Evolutionary conservation across 1,284 basidiomycete species (phyloP).

Genomic region (Cryptococcus depauperatus): DNA sequence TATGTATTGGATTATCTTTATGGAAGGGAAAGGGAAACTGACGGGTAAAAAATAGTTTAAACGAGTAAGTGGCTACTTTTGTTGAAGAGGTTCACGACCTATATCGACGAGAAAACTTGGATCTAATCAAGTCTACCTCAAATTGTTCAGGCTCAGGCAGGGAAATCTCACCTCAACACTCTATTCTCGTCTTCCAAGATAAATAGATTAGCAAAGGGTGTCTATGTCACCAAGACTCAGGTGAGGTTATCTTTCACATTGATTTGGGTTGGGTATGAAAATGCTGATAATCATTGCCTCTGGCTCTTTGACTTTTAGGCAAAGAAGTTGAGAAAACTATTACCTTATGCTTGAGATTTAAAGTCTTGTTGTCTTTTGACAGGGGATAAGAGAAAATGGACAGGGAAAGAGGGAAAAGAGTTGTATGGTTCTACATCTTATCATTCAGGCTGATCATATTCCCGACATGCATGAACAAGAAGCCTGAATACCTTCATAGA

Average conservation of each 20-base stretch:
- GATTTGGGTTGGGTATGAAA: not conserved
- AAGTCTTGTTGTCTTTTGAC: not conserved
- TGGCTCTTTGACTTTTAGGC: too few species aligned
- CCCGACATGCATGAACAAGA: not conserved
- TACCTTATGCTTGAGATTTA: slow-evolving; percentile 12
- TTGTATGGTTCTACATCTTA: not conserved
- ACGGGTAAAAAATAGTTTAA: not conserved
- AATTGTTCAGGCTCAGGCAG: slow-evolving; percentile 22
- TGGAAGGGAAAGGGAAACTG: not conserved
- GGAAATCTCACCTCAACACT: slow-evolving; percentile 37
- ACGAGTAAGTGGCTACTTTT: not conserved
- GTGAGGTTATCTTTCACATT: slow-evolving; percentile 10
- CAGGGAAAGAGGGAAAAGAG: too few species aligned
- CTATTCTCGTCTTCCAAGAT: slow-evolving; percentile 27
- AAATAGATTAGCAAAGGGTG: slow-evolving; percentile 29
- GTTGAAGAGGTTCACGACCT: not conserved
- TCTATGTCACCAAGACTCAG: slow-evolving; percentile 30
- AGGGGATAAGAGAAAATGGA: not conserved
- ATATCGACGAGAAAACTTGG: not conserved
- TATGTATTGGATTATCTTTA: slow-evolving; percentile 10
- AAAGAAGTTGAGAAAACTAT: slow-evolving; percentile 14
- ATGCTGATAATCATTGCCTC: not conserved
- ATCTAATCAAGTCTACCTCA: not conserved
- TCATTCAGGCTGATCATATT: not conserved
- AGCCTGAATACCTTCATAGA: not conserved